Percentiles rank a stretch among this genome's conserved stretches.
Conservation (phyloP, 495 filamentous ascomycete genomes). For the Penicillium waksmanii region DNA sequence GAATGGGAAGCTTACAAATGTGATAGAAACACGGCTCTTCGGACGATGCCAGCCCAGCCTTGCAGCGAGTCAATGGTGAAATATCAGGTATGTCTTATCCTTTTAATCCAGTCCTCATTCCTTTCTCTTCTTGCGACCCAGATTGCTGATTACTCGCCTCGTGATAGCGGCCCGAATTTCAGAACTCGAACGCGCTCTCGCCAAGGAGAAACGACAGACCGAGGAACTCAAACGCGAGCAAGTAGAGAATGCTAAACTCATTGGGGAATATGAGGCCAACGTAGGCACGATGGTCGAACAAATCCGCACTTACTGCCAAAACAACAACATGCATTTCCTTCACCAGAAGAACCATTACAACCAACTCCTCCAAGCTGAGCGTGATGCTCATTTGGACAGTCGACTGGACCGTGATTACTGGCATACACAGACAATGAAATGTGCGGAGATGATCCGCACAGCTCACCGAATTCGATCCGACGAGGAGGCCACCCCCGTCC, state of each 20-base stretch:
- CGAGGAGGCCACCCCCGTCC: conserved; percentile 52
- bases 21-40: conserved; percentile 46
- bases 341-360: conserved; percentile 64
- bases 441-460: conserved; percentile 56
- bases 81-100: conserved; percentile 40
- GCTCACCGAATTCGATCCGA: conserved; percentile 54
- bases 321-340: conserved; percentile 61
- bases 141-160: conserved; percentile 3
- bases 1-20: conserved; percentile 19
- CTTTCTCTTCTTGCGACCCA: not conserved
- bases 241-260: conserved; percentile 54
- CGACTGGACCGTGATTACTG: conserved; percentile 67
- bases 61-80: conserved; percentile 55
- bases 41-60: conserved; percentile 45
- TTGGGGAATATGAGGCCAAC: conserved; percentile 59
- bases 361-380: conserved; percentile 59
- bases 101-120: not conserved
- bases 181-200: conserved; percentile 56
- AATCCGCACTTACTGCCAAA: conserved; percentile 63
- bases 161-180: conserved; percentile 49
- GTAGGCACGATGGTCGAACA: conserved; percentile 62
- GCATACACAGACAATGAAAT: conserved; percentile 60
- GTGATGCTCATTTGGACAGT: conserved; percentile 58
- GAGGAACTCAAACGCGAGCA: conserved; percentile 54
- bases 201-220: conserved; percentile 50